Conservation (phyloP, 2,329 filamentous ascomycete species). For the Cercospora zeina region DNA sequence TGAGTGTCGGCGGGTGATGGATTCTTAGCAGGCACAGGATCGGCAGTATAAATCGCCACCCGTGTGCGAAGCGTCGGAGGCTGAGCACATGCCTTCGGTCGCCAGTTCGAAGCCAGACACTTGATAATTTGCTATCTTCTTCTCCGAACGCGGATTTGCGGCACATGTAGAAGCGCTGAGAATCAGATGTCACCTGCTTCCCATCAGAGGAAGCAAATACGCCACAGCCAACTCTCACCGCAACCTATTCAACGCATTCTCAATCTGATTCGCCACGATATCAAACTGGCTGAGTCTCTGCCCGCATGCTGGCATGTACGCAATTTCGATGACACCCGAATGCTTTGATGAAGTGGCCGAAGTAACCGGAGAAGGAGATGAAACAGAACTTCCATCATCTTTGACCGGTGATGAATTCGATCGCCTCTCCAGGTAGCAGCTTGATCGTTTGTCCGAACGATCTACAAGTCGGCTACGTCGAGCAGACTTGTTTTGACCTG, state of each 20-base stretch:
- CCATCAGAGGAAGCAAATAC: no score
- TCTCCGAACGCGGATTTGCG: no score
- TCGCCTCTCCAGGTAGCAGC: background rate
- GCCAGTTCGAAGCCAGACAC: no score
- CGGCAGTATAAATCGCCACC: no score
- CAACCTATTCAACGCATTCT: slow-evolving; percentile 35
- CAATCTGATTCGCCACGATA: slow-evolving; percentile 35
- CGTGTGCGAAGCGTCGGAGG: no score
- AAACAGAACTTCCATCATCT: slow-evolving; percentile 13
- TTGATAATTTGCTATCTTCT: no score
- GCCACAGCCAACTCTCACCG: no score
- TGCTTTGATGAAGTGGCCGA: background rate
- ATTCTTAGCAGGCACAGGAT: no score
- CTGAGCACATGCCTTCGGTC: no score
- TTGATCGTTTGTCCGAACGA: background rate
- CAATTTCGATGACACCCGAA: background rate
- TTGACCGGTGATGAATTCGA: background rate
- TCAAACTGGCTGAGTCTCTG: slow-evolving; percentile 33
- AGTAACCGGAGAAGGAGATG: slow-evolving; percentile 11
- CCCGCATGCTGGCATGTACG: slow-evolving; percentile 23
- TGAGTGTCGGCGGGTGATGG: no score
- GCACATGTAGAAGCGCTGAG: no score
- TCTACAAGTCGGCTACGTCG: background rate
- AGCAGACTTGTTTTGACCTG: slow-evolving; percentile 9
- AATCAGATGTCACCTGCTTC: no score